Evolutionary conservation across 164 flowering plant species (phyloP).

Genomic region (Magnolia changhungtana): DNA sequence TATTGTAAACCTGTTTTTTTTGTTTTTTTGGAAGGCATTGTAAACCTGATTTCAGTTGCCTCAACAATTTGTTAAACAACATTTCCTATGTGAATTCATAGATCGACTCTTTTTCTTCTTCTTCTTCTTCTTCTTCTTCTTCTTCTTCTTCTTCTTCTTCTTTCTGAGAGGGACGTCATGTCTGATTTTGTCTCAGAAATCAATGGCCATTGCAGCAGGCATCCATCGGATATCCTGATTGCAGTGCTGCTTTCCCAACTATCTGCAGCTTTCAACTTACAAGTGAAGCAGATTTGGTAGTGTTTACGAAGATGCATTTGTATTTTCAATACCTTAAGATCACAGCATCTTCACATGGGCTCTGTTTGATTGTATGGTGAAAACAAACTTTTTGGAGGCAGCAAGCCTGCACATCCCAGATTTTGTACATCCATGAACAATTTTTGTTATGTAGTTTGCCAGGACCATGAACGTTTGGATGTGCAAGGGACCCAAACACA

Average conservation of each 20-base stretch:
- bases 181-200: too few relatives aligned
- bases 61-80: not conserved
- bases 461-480: not conserved
- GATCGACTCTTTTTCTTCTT: constrained; percentile 9
- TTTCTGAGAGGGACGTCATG: too few relatives aligned
- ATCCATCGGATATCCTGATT: constrained; percentile 44
- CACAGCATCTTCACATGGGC: not conserved
- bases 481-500: not conserved
- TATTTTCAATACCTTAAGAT: not conserved
- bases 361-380: constrained; percentile 24
- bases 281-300: constrained; percentile 42
- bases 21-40: too few relatives aligned
- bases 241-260: constrained; percentile 32
- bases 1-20: not conserved
- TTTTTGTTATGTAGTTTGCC: not conserved
- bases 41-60: not conserved
- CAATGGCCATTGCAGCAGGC: constrained; percentile 30
- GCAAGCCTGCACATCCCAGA: constrained; percentile 47
- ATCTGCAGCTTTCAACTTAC: constrained; percentile 52
- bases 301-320: not conserved
- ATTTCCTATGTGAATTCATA: not conserved
- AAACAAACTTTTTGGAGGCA: constrained; percentile 32
- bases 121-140: too few relatives aligned
- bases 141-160: too few relatives aligned
- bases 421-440: constrained; percentile 41